Base-by-base conservation (phyloP, 176 grass and related monocot genomes). In the Aegilops umbellulata region DNA sequence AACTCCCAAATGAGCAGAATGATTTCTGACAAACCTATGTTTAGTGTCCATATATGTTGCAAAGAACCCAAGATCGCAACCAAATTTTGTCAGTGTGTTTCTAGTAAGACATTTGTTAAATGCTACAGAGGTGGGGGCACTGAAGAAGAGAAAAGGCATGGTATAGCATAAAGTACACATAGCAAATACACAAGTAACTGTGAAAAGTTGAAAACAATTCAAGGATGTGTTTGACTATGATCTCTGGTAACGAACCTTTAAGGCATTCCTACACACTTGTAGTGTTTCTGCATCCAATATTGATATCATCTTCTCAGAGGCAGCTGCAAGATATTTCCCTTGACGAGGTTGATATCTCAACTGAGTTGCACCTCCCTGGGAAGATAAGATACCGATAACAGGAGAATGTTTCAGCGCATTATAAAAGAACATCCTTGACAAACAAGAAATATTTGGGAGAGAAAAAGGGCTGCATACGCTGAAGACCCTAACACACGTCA, bases 311-410 rank as follows among this genome's bases (percentile, higher is more conserved):
- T 93, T 94, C 64, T 95, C 96, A 3, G 91, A 94, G 16, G 96
- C 96, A 60, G 93, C 96, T n/a, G 96, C 93, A 61, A 98, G 84
- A 90, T 94, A 98, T 74, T 94, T 94, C 65, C 93, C 96, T 79
- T 86, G 87, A 34, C 78, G 78, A 82, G 93, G 93, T 85, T 98
- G 96, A 89, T 92, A 98, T 91, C 96, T 94, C 93, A 98, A 94
- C 82, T 98, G 96, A 57, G 90, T 94, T 81, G 91, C 92, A 74
- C 93, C 96, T 74, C 79, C 96, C 96, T 98, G 61, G 6, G 58
- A 85, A 16, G 63, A 47, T 61, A 44, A 72, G 49, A 53, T 19
- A 6, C 8, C 6, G 20, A 68, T 35, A 64, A 74, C 27, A 36
- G 6, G 29, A 49, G 27, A 25, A 64, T 15, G 57, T 64, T 71